Evolutionary conservation across 306 rosid genomes (phyloP).

Genomic region (Rosa lucieae): DNA sequence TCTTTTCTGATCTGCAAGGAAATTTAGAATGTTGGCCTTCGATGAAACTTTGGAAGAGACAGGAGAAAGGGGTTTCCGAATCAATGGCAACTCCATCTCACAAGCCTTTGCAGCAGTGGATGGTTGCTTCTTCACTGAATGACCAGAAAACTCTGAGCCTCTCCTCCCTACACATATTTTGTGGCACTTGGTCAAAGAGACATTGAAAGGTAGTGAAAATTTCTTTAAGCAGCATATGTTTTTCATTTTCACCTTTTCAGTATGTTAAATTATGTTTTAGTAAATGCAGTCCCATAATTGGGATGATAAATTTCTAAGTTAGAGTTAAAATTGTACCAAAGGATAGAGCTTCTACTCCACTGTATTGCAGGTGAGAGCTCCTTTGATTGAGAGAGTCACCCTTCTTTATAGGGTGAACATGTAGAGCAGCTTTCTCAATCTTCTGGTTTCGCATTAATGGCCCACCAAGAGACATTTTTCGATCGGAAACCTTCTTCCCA

Average conservation of each 20-base stretch:
- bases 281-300: neutral
- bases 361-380: slow-evolving; percentile 31
- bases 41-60: slow-evolving; percentile 39
- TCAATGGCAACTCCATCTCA: slow-evolving; percentile 34
- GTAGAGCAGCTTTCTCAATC: slow-evolving; percentile 37
- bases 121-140: slow-evolving; percentile 29
- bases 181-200: neutral
- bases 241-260: neutral
- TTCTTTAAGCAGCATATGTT: neutral
- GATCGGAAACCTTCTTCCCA: slow-evolving; percentile 35
- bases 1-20: slow-evolving; percentile 30
- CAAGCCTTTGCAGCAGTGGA: slow-evolving; percentile 24
- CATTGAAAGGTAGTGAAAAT: neutral
- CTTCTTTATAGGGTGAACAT: slow-evolving; percentile 45
- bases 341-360: slow-evolving; percentile 35
- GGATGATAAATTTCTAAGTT: neutral
- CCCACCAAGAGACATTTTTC: slow-evolving; percentile 54
- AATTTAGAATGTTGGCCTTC: slow-evolving; percentile 37
- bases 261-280: neutral
- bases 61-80: slow-evolving; percentile 62
- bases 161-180: slow-evolving; percentile 37
- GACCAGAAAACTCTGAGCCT: slow-evolving; percentile 29
- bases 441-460: slow-evolving; percentile 51
- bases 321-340: slow-evolving; percentile 28
- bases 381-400: slow-evolving; percentile 33